Base-by-base conservation (phyloP, 148 eudicot genomes). In the Nepenthes gracilis region DNA sequence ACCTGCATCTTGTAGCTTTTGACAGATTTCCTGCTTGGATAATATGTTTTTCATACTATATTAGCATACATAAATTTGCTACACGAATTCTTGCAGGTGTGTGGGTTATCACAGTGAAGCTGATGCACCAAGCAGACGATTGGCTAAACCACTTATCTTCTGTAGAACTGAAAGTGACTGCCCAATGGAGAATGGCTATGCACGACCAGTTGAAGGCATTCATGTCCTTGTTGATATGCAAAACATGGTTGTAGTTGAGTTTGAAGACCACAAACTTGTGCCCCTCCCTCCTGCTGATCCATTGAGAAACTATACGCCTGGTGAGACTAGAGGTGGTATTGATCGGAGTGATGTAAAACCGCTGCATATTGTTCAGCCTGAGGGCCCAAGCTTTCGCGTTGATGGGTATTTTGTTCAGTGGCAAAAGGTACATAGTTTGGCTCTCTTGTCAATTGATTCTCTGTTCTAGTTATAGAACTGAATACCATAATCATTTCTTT, bases 231-330 rank as follows among this genome's bases (percentile, higher is more conserved):
- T 94, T 70, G 99, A 94, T 80, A 81, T 94, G 95, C 99, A 94
- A 74, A 89, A 86, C 63, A 94, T 89, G 97, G 85, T 84, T 49
- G 90, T 94, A 65, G 65, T 94, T 47, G 97, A 94, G 79, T 94
- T 89, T 75, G 97, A 86, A 74, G 99, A 94, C 64, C 87, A 89
- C n/a, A 94, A 83, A 65, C 82, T 94, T 73, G 99, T 94, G 58
- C 99, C 97, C 12, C 75, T 94, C n/a, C 99, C 97, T 33, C 99
- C 97, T 54, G 95, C 95, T 69, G 99, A 94, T 77, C 99, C 99
- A 3, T 65, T 94, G 58, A 86, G 99, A 71, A 94, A 94, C 70
- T 94, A 89, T 66, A 94, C 97, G 36, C 78, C 86, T 61, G 99
- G 95, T 71, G 93, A 89, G 69, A 79, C 97, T 63, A 81, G 99